A percentile compares a stretch with the other conserved stretches of the same genome.
Evolutionary conservation across 2,329 filamentous ascomycete genomes (phyloP).

Genomic region (Microdochium trichocladiopsis): DNA sequence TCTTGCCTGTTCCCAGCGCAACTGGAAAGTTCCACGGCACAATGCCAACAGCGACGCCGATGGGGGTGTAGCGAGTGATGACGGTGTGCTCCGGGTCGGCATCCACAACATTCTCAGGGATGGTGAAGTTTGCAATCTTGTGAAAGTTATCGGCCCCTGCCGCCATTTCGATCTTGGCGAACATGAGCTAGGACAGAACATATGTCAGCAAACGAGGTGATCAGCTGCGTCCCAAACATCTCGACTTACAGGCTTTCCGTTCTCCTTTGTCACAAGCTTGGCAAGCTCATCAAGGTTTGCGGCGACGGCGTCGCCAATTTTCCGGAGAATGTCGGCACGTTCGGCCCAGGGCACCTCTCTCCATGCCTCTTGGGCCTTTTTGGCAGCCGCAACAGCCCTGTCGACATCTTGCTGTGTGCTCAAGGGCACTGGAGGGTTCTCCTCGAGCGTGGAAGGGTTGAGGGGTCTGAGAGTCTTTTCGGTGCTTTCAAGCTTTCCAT

Average conservation of each 20-base stretch:
- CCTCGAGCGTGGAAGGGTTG: slow-evolving; percentile 41
- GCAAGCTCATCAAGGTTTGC: slow-evolving; percentile 5
- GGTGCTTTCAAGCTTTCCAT: slow-evolving; percentile 37
- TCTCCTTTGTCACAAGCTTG: slow-evolving; percentile 7
- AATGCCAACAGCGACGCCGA: slow-evolving; percentile 56
- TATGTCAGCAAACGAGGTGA: not conserved
- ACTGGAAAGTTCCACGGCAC: slow-evolving; percentile 61
- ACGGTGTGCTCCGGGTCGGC: not conserved
- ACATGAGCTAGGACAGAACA: slow-evolving; percentile 11
- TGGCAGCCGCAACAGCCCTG: slow-evolving; percentile 37
- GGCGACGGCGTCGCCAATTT: slow-evolving; percentile 12
- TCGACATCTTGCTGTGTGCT: slow-evolving; percentile 40
- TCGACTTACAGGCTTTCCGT: slow-evolving; percentile 9
- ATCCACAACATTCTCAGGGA: slow-evolving; percentile 20
- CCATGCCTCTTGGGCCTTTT: slow-evolving; percentile 40
- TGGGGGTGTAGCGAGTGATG: slow-evolving; percentile 26
- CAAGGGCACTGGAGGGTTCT: slow-evolving; percentile 43
- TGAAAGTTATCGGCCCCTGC: slow-evolving; percentile 19
- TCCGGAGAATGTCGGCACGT: slow-evolving; percentile 14
- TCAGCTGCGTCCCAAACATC: not conserved
- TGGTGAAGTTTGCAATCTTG: slow-evolving; percentile 29
- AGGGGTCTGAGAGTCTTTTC: slow-evolving; percentile 36
- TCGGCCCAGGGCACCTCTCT: slow-evolving; percentile 22
- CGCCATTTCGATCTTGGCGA: slow-evolving; percentile 6
- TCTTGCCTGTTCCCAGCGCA: slow-evolving; percentile 41